These are phyloP conservation scores for Populus ilicifolia DNA, from an alignment of 345 rosid species.

Conservation along the genomic window DNA sequence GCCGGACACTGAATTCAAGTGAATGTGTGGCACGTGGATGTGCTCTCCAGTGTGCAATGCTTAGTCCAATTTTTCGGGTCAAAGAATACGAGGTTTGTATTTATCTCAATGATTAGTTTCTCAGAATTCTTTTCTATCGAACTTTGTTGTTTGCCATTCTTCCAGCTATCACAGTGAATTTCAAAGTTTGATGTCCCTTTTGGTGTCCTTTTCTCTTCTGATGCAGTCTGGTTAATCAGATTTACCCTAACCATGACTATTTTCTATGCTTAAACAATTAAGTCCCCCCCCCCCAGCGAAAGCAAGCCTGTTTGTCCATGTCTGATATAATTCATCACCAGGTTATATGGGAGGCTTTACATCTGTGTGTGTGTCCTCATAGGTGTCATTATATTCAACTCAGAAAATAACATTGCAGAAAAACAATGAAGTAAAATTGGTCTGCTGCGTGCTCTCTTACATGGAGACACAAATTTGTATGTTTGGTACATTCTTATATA, in stretches of 20 bases:
- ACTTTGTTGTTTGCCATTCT: background rate
- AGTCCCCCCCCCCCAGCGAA: too few species aligned
- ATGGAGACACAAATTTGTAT: background rate
- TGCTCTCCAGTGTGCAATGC: conserved; percentile 65
- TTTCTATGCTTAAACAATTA: too few species aligned
- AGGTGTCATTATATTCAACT: too few species aligned
- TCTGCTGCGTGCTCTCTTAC: background rate
- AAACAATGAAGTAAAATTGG: background rate
- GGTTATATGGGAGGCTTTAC: background rate
- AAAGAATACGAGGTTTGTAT: conserved; percentile 54
- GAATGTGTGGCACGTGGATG: conserved; percentile 69
- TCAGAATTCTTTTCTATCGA: background rate
- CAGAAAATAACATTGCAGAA: background rate
- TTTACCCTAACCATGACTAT: too few species aligned
- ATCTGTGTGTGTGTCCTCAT: background rate
- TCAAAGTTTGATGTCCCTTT: background rate
- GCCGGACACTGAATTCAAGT: conserved; percentile 54
- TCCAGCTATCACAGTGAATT: background rate
- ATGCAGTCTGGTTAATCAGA: too few species aligned
- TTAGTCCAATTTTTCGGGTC: conserved; percentile 53
- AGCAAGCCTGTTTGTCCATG: too few species aligned
- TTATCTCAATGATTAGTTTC: conserved; percentile 3
- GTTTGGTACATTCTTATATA: background rate
- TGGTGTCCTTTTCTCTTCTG: too few species aligned
- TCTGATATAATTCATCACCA: too few species aligned